Base-by-base conservation (phyloP, 345 rosid species). In the Clarkia xantiana region DNA sequence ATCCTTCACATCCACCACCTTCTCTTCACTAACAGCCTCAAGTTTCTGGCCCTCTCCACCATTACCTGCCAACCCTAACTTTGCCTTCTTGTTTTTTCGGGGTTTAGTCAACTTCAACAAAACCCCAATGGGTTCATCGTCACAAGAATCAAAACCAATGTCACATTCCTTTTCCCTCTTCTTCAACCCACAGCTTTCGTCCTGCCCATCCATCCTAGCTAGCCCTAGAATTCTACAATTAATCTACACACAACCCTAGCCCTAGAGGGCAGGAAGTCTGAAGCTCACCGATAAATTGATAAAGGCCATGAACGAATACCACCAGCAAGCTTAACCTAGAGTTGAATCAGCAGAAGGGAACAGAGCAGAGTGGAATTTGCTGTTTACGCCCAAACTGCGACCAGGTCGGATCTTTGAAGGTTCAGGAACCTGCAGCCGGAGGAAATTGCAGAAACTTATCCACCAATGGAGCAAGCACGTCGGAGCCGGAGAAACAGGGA, bases 61-160 rank as follows among this genome's bases (percentile, higher is more conserved):
- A 20, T 25, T 53, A 19, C 47, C 58, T 34, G 71, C 82, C 44
- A 56, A 54, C 20, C 61, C 76, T 40, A 9, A 64, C 71, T 74
- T 87, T 52, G 40, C 73, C 78, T 69, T 84, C 67, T 66, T 78
- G 34, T 76, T 57, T 52, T 72, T 77, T 54, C 71, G 75, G 9
- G 71, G 57, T 66, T 74, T 93, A 73, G 67, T 84, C 70, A 69
- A 58, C 66, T 77, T 77, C 39, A 93, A 67, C 55, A 87, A 56
- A 55, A 79, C 71, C 65, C 84, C 66, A 25, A 93, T 80, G 14
- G 97, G 95, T 46, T 93, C 94, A 56, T 87, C 75, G 45, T 84
- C 96, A 42, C 74, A 94, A 8, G 84, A 73, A 75, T 78, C 75
- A 19, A 75, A 20, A 25, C 68, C 70, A 70, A 76, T 55, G 65